Conservation (phyloP, 768 basidiomycete species). For the Scleroderma bovista region DNA sequence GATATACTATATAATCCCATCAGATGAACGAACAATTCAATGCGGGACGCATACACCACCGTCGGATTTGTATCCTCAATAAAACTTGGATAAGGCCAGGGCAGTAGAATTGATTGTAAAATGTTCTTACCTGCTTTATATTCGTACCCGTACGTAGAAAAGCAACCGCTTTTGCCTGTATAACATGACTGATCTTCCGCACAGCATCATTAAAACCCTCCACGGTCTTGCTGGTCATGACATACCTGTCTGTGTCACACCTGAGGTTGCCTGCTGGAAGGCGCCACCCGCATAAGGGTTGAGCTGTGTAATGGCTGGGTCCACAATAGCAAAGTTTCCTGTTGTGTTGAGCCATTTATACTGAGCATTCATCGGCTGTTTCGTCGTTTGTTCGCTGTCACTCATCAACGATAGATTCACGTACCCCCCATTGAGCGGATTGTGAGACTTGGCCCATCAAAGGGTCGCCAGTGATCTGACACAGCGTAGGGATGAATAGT, state of each 20-base stretch:
- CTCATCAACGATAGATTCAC: conserved; percentile 18
- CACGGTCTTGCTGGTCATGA: not conserved
- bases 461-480: conserved; percentile 31
- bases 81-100: not conserved
- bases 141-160: conserved; percentile 74
- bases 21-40: not conserved
- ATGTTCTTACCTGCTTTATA: conserved; percentile 59
- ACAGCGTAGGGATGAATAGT: conserved; percentile 7
- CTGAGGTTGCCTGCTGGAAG: conserved; percentile 82
- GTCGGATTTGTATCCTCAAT: conserved; percentile 26
- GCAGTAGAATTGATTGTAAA: not conserved
- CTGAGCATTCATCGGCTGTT: conserved; percentile 68
- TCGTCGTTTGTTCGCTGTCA: conserved; percentile 5
- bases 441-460: conserved; percentile 66
- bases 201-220: not conserved
- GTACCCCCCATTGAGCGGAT: conserved; percentile 76
- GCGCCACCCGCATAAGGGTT: conserved; percentile 73
- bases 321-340: conserved; percentile 50
- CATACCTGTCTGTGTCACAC: conserved; percentile 54
- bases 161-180: conserved; percentile 43
- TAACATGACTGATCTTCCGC: conserved; percentile 64
- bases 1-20: conserved; percentile 51
- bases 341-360: conserved; percentile 68
- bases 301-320: conserved; percentile 44
- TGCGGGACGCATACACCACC: conserved; percentile 40